phyloP scores from a whole-genome alignment of 208 protist genomes.

The Lotmaria passim region DNA sequence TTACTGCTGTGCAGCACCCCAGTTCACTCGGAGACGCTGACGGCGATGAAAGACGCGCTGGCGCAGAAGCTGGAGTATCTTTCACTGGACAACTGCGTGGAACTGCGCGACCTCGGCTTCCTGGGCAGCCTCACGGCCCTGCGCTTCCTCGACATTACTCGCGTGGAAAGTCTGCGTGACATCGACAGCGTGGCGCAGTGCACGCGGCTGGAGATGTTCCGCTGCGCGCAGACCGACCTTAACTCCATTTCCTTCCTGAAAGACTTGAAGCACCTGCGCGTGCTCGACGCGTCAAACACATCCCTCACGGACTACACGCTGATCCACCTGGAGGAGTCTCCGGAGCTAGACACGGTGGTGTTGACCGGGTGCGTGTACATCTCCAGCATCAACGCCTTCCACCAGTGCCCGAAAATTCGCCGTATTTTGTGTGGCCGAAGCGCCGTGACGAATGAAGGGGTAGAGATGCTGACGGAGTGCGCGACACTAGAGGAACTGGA shows the following conservation, averaged over 20 bases:
- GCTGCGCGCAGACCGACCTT: constrained; percentile 63
- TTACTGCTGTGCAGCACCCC: constrained; percentile 63
- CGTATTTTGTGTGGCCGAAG: constrained; percentile 75
- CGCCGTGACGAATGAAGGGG: constrained; percentile 74
- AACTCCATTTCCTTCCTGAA: constrained; percentile 71
- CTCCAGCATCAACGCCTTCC: constrained; percentile 79
- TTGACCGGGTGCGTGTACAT: constrained; percentile 73
- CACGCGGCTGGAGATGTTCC: constrained; percentile 72
- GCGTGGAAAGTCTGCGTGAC: constrained; percentile 53
- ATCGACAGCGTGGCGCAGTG: constrained; percentile 57
- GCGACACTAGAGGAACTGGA: constrained; percentile 76
- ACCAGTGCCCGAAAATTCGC: constrained; percentile 71
- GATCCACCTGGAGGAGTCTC: constrained; percentile 62
- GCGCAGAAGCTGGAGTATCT: constrained; percentile 62
- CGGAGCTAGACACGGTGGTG: constrained; percentile 73
- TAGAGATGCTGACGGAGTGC: constrained; percentile 61
- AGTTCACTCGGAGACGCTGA: constrained; percentile 64
- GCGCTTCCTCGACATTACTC: constrained; percentile 82
- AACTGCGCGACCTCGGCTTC: constrained; percentile 53
- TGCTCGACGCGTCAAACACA: constrained; percentile 70
- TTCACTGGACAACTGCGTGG: constrained; percentile 65
- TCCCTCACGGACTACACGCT: constrained; percentile 61
- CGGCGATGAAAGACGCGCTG: constrained; percentile 50
- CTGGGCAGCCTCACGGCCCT: constrained; percentile 53
- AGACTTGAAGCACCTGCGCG: constrained; percentile 48